A percentile compares a stretch with the other conserved stretches of the same genome.
Evolutionary conservation across 192 early-diverging fungal genomes (phyloP).

Genomic region (Phycomyces nitens): DNA sequence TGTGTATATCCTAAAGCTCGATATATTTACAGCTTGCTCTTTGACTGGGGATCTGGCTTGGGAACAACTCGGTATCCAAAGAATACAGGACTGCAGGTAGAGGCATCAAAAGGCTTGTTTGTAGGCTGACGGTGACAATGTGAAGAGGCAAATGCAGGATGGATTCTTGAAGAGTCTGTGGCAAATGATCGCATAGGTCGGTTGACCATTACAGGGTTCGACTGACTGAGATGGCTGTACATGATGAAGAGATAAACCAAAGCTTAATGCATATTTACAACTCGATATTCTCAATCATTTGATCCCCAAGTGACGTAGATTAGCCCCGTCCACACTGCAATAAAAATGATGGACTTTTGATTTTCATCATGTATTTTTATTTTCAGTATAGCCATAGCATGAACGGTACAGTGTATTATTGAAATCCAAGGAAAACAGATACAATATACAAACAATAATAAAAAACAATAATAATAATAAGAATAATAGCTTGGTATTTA

Average conservation of each 20-base stretch:
- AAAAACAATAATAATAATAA: no score
- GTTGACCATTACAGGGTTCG: background rate
- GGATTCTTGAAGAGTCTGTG: background rate
- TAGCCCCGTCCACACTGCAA: no score
- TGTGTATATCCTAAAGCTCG: no score
- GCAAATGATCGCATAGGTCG: background rate
- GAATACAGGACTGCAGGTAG: background rate
- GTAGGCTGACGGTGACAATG: background rate
- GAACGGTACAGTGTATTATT: no score
- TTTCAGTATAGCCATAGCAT: no score
- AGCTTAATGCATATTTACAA: background rate
- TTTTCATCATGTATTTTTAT: no score
- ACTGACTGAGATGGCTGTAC: slow-evolving; percentile 1
- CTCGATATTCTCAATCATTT: background rate
- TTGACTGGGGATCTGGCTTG: background rate
- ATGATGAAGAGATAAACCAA: background rate
- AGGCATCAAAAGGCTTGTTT: background rate
- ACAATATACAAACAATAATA: no score
- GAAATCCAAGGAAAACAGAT: no score
- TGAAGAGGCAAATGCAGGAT: background rate
- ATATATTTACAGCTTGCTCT: background rate
- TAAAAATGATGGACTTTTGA: no score
- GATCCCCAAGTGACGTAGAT: background rate
- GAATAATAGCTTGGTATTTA: no score
- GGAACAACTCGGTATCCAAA: background rate